phyloP scores from a whole-genome alignment of 495 filamentous ascomycete species.

The Pyrenopolyporus hunteri region DNA sequence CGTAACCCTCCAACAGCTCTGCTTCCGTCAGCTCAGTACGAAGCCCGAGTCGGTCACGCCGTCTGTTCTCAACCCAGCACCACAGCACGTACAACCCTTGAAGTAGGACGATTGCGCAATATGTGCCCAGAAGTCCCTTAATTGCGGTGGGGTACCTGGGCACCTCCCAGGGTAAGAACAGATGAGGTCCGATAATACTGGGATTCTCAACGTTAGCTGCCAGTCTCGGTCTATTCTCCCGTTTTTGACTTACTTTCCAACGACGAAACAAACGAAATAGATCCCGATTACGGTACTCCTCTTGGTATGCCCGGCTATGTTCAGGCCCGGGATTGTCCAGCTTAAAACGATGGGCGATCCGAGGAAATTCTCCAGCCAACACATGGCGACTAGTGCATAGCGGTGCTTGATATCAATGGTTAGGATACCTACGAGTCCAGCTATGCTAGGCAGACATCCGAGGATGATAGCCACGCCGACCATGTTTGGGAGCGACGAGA shows the following conservation, averaged over 20 bases:
- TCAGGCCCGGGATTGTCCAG: constrained; percentile 38
- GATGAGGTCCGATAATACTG: constrained; percentile 43
- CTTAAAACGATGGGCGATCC: constrained; percentile 50
- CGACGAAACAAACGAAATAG: constrained; percentile 41
- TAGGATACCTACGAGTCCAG: constrained; percentile 32
- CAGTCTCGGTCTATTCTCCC: not conserved
- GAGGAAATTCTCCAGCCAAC: constrained; percentile 56
- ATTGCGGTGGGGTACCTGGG: constrained; percentile 45
- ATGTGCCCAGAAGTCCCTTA: constrained; percentile 38
- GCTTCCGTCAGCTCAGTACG: constrained; percentile 19
- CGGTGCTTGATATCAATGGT: constrained; percentile 49
- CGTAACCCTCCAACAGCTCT: constrained; percentile 37
- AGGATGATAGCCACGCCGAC: constrained; percentile 34
- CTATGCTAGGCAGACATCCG: constrained; percentile 33
- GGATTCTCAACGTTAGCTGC: constrained; percentile 16
- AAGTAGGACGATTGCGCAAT: constrained; percentile 29
- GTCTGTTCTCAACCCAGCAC: constrained; percentile 33
- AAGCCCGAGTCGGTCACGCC: constrained; percentile 22
- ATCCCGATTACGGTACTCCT: constrained; percentile 40
- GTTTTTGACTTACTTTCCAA: constrained; percentile 23
- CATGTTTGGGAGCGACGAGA: constrained; percentile 49
- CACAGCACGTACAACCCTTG: constrained; percentile 27
- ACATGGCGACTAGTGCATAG: constrained; percentile 59
- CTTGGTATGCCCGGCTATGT: constrained; percentile 45
- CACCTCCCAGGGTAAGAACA: constrained; percentile 40